Evolutionary conservation across 2,329 filamentous ascomycete species (phyloP).

Genomic region (Malbranchea zuffiana): DNA sequence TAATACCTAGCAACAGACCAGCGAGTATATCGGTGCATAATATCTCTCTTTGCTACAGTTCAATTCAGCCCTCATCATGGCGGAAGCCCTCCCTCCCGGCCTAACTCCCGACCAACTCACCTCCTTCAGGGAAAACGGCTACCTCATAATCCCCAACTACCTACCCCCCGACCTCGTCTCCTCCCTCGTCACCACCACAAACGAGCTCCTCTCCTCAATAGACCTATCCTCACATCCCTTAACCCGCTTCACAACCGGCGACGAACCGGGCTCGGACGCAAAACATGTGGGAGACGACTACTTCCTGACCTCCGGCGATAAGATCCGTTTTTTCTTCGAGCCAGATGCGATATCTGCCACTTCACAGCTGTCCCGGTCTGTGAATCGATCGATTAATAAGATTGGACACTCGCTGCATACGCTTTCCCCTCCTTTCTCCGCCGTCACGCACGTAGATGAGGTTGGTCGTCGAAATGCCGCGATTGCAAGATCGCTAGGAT

Average conservation of each 20-base stretch:
- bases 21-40: too few species aligned
- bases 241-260: constrained; percentile 85
- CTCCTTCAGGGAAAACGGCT: constrained; percentile 72
- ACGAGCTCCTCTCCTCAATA: constrained; percentile 62
- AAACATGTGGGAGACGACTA: constrained; percentile 85
- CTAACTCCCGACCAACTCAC: constrained; percentile 62
- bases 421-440: constrained; percentile 55
- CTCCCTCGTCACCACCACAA: constrained; percentile 62
- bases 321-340: constrained; percentile 94
- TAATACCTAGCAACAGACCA: background rate
- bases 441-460: constrained; percentile 40
- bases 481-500: constrained; percentile 62
- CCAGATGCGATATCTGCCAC: constrained; percentile 63
- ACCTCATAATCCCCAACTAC: constrained; percentile 73
- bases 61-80: constrained; percentile 1
- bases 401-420: constrained; percentile 69
- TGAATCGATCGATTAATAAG: constrained; percentile 78
- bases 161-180: constrained; percentile 55
- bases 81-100: constrained; percentile 7
- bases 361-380: constrained; percentile 59
- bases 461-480: constrained; percentile 40
- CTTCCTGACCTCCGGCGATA: constrained; percentile 81
- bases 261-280: constrained; percentile 45
- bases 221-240: constrained; percentile 75
- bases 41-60: too few species aligned